phyloP scores from a whole-genome alignment of 768 basidiomycete species.

The Pleurotus djamor region DNA sequence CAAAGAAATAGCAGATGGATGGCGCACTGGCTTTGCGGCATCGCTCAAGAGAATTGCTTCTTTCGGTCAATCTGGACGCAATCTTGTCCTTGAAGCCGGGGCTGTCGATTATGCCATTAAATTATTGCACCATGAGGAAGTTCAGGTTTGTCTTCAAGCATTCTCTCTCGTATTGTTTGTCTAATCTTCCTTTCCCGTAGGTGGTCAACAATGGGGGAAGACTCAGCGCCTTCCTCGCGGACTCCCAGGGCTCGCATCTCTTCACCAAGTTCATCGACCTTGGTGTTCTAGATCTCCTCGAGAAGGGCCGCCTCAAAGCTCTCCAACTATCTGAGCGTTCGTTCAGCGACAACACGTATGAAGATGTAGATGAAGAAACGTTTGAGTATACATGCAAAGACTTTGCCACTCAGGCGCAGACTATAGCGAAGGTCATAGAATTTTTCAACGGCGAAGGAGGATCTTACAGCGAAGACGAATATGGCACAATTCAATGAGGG shows the following conservation, averaged over 20 bases:
- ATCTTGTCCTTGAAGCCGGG: slow-evolving; percentile 13
- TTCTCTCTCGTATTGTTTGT: neutral
- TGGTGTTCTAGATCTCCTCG: neutral
- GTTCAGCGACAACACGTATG: neutral
- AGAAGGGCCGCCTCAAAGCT: neutral
- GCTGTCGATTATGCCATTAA: slow-evolving; percentile 14
- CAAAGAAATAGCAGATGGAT: slow-evolving; percentile 12
- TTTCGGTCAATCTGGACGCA: slow-evolving; percentile 8
- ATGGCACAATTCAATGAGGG: neutral
- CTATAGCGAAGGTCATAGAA: neutral
- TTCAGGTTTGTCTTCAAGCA: slow-evolving; percentile 11
- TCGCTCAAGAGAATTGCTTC: slow-evolving; percentile 10
- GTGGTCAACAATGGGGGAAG: neutral
- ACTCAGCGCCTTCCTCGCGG: neutral
- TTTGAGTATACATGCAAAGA: neutral
- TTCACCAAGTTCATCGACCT: neutral
- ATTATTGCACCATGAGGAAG: slow-evolving; percentile 11
- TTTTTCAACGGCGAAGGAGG: neutral
- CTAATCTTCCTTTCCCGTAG: neutral
- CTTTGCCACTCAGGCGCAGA: neutral
- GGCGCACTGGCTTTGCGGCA: slow-evolving; percentile 13
- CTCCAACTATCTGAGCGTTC: neutral
- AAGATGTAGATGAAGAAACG: neutral
- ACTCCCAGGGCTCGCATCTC: neutral
- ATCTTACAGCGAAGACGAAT: neutral